A percentile compares a stretch with the other conserved stretches of the same genome.
These are phyloP conservation scores for Taxawa tesnikishii DNA, from an alignment of 2,329 filamentous ascomycete genomes.

Conservation along the genomic window DNA sequence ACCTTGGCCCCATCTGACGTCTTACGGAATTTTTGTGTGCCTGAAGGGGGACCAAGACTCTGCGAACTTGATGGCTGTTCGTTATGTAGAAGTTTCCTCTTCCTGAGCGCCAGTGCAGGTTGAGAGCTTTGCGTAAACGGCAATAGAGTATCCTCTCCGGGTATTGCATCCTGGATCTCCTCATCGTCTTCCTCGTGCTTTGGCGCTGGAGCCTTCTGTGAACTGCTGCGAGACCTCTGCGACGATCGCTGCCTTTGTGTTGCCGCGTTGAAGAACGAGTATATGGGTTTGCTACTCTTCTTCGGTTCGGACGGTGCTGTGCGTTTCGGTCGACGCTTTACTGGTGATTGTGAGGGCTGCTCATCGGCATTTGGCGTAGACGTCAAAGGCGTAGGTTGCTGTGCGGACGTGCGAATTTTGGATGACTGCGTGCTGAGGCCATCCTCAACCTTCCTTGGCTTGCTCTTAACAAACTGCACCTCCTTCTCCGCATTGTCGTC, in stretches of 20 bases:
- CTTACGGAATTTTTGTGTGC: constrained; percentile 33
- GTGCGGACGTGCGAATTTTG: too few relatives aligned
- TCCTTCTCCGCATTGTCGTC: constrained; percentile 7
- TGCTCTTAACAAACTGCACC: too few relatives aligned
- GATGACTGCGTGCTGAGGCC: too few relatives aligned
- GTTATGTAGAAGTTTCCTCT: constrained; percentile 17
- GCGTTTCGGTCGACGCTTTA: constrained; percentile 15
- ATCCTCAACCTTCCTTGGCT: too few relatives aligned
- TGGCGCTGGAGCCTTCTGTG: constrained; percentile 26
- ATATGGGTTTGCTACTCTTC: constrained; percentile 29
- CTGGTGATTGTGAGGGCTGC: neutral
- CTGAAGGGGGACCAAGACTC: constrained; percentile 1
- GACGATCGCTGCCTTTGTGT: constrained; percentile 25
- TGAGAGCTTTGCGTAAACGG: constrained; percentile 18
- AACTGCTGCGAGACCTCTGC: constrained; percentile 24
- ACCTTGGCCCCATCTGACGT: constrained; percentile 21
- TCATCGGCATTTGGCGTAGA: constrained; percentile 5
- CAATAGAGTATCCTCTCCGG: constrained; percentile 14
- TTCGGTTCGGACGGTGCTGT: constrained; percentile 20
- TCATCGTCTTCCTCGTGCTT: constrained; percentile 9
- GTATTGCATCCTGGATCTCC: constrained; percentile 20
- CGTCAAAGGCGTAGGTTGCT: constrained; percentile 4
- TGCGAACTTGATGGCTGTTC: neutral
- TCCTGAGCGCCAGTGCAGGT: constrained; percentile 19
- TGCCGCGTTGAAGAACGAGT: constrained; percentile 35